phyloP scores from a whole-genome alignment of 2,329 filamentous ascomycete genomes.

The Diaporthe destruens region DNA sequence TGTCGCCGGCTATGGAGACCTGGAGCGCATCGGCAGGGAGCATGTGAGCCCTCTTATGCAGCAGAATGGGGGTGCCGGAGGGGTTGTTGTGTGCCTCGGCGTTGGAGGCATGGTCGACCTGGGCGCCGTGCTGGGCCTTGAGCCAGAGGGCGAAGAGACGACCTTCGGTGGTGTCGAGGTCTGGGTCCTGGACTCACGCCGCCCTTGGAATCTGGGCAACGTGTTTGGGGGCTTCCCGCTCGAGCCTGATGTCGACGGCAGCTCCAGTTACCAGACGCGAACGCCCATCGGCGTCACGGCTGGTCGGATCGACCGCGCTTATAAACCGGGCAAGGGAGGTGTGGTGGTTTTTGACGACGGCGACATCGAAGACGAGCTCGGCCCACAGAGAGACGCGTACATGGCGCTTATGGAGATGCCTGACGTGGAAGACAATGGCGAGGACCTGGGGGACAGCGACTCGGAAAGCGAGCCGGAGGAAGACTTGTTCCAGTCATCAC shows the following conservation, averaged over 20 bases:
- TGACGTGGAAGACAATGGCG: slow-evolving; percentile 81
- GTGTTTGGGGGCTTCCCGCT: slow-evolving; percentile 83
- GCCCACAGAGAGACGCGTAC: slow-evolving; percentile 82
- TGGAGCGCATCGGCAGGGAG: slow-evolving; percentile 82
- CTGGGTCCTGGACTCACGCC: slow-evolving; percentile 91
- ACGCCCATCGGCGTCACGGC: slow-evolving; percentile 76
- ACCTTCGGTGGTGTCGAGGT: slow-evolving; percentile 89
- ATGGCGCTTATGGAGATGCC: slow-evolving; percentile 91
- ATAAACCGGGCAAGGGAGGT: slow-evolving; percentile 84
- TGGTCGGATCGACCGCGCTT: slow-evolving; percentile 78
- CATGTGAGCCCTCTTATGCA: slow-evolving; percentile 89
- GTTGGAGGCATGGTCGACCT: slow-evolving; percentile 94
- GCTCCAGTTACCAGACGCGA: slow-evolving; percentile 61
- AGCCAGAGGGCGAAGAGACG: slow-evolving; percentile 73
- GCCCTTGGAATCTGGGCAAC: slow-evolving; percentile 95
- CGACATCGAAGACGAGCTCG: slow-evolving; percentile 88
- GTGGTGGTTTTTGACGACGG: slow-evolving; percentile 97
- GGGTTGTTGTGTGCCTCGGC: slow-evolving; percentile 91
- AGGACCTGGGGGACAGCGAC: slow-evolving; percentile 70
- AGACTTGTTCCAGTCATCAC: slow-evolving; percentile 50
- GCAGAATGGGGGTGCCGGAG: slow-evolving; percentile 84
- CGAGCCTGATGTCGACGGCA: slow-evolving; percentile 63
- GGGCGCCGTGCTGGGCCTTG: slow-evolving; percentile 81
- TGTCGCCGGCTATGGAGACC: slow-evolving; percentile 90
- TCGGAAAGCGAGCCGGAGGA: slow-evolving; percentile 69